Percentiles rank a stretch among this genome's conserved stretches.
Evolutionary conservation across 495 filamentous ascomycete species (phyloP).

Genomic region (Aspergillus panamensis): DNA sequence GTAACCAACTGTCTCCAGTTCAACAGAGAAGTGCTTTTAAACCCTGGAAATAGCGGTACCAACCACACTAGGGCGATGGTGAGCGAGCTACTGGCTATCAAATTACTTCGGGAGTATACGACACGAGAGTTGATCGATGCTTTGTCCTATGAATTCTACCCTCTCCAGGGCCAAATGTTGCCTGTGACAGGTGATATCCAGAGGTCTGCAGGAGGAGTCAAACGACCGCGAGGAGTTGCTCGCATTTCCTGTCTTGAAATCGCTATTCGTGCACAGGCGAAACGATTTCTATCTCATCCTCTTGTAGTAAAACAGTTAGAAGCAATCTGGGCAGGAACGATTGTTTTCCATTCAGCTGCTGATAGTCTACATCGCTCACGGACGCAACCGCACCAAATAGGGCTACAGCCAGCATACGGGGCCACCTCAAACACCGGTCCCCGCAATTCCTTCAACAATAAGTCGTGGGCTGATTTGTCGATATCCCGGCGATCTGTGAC

Average conservation of each 20-base stretch:
- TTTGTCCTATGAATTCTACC: slow-evolving; percentile 90
- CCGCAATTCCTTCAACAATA: not conserved
- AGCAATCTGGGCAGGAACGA: slow-evolving; percentile 91
- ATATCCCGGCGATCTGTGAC: slow-evolving; percentile 66
- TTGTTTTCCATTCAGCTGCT: slow-evolving; percentile 84
- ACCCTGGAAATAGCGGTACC: slow-evolving; percentile 77
- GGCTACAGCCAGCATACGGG: slow-evolving; percentile 7
- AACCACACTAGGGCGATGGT: slow-evolving; percentile 80
- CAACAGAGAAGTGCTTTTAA: slow-evolving; percentile 73
- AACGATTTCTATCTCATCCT: slow-evolving; percentile 85
- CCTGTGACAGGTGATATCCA: slow-evolving; percentile 26
- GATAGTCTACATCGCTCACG: slow-evolving; percentile 69
- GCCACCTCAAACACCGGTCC: slow-evolving; percentile 3
- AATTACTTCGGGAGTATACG: slow-evolving; percentile 81
- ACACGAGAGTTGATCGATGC: slow-evolving; percentile 87
- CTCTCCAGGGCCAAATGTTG: slow-evolving; percentile 72
- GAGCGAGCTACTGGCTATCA: slow-evolving; percentile 88
- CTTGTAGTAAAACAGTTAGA: slow-evolving; percentile 88
- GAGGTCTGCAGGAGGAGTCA: slow-evolving; percentile 31
- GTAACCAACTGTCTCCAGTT: slow-evolving; percentile 94
- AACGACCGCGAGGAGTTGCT: slow-evolving; percentile 50
- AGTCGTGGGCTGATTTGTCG: slow-evolving; percentile 3
- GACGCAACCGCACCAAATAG: slow-evolving; percentile 27
- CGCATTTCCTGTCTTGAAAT: slow-evolving; percentile 87
- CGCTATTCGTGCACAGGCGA: slow-evolving; percentile 84